phyloP scores from a whole-genome alignment of 2,329 filamentous ascomycete genomes.

The Arthrobotrys conoides region DNA sequence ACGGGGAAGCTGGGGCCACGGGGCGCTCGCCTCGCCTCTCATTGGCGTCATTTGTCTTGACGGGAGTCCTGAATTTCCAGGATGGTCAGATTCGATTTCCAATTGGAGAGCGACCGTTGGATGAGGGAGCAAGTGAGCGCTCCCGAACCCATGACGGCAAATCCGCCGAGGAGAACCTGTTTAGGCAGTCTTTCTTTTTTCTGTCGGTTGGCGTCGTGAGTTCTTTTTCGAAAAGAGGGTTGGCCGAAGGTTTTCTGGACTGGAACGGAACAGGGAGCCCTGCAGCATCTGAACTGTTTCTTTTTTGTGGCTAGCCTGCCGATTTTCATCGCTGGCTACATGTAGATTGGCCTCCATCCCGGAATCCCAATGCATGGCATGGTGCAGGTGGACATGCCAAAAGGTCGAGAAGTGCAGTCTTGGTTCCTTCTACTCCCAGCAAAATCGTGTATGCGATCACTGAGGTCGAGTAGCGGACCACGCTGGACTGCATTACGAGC shows the following conservation, averaged over 20 bases:
- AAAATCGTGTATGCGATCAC: conserved; percentile 34
- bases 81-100: conserved; percentile 48
- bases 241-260: conserved; percentile 35
- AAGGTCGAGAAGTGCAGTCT: conserved; percentile 27
- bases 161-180: conserved; percentile 44
- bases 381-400: conserved; percentile 33
- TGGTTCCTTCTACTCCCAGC: conserved; percentile 57
- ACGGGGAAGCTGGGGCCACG: conserved; percentile 43
- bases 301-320: conserved; percentile 54
- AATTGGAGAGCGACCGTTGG: conserved; percentile 35
- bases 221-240: conserved; percentile 41
- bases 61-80: conserved; percentile 15
- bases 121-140: conserved; percentile 23
- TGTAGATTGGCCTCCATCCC: conserved; percentile 19
- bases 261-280: conserved; percentile 42
- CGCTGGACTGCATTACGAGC: conserved; percentile 34
- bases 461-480: conserved; percentile 9
- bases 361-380: conserved; percentile 31
- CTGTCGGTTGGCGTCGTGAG: conserved; percentile 17
- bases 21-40: conserved; percentile 54
- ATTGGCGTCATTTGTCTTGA: conserved; percentile 56
- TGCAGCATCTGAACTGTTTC: conserved; percentile 53
- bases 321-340: conserved; percentile 44
- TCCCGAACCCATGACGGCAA: conserved; percentile 40
- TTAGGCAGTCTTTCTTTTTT: conserved; percentile 34